These are phyloP conservation scores for Boletus sp. DNA, from an alignment of 1,284 basidiomycete species.

Conservation along the genomic window DNA sequence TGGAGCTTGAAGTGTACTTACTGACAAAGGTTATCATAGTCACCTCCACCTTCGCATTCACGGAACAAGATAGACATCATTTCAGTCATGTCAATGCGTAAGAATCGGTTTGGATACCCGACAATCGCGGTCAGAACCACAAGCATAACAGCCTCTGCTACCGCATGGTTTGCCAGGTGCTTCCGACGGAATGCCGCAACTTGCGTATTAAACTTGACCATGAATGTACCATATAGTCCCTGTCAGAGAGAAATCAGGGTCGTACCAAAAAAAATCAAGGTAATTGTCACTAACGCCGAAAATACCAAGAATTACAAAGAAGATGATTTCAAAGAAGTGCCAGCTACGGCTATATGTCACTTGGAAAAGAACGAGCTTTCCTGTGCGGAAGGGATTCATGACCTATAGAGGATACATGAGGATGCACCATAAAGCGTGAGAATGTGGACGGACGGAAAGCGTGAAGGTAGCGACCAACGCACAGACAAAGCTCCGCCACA, in stretches of 20 bases:
- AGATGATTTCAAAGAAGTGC: constrained; percentile 99
- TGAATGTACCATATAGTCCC: constrained; percentile 96
- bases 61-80: constrained; percentile 94
- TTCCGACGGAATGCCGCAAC: constrained; percentile 92
- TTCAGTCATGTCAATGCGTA: constrained; percentile 98
- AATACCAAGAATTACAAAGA: constrained; percentile 91
- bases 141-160: constrained; percentile 85
- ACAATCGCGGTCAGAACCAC: constrained; percentile 88
- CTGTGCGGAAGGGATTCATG: constrained; percentile 98
- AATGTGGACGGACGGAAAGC: constrained; percentile 65
- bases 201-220: constrained; percentile 96
- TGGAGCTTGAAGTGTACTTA: constrained; percentile 42
- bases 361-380: constrained; percentile 96
- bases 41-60: constrained; percentile 93
- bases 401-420: constrained; percentile 48
- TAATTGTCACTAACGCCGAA: constrained; percentile 71
- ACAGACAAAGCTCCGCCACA: constrained; percentile 98
- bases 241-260: constrained; percentile 32
- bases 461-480: constrained; percentile 96
- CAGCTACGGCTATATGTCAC: constrained; percentile 97
- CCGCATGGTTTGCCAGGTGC: constrained; percentile 78
- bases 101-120: constrained; percentile 92
- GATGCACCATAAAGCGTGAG: constrained; percentile 12
- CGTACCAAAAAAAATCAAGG: neutral
- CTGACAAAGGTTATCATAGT: constrained; percentile 93